Conservation (phyloP, 805 yeast species). For the Yarrowia osloensis region DNA sequence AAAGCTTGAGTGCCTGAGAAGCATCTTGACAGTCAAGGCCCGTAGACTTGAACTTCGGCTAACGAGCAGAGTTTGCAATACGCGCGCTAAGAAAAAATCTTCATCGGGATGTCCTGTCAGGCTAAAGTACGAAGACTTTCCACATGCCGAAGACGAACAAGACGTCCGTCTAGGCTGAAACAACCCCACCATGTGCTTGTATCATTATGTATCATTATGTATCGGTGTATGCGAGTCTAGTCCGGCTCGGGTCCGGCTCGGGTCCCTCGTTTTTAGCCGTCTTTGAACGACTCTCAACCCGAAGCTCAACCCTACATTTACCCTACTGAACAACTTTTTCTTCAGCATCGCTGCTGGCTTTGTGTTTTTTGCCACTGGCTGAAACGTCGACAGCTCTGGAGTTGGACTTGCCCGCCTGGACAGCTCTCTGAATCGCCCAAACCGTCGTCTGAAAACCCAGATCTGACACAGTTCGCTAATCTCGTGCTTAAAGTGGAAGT, state of each 20-base stretch:
- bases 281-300: too few relatives aligned
- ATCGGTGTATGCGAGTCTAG: too few relatives aligned
- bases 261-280: background rate
- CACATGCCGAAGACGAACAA: too few relatives aligned
- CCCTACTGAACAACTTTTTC: background rate
- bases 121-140: too few relatives aligned
- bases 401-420: too few relatives aligned
- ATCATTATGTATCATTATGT: background rate
- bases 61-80: background rate
- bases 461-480: constrained; percentile 12
- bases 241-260: background rate
- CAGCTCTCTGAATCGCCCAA: too few relatives aligned
- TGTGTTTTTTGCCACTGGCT: background rate
- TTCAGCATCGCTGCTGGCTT: background rate
- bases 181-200: background rate
- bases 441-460: too few relatives aligned
- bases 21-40: too few relatives aligned
- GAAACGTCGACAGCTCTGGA: background rate
- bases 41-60: too few relatives aligned
- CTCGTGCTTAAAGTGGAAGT: constrained; percentile 12
- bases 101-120: too few relatives aligned
- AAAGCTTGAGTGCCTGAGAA: too few relatives aligned
- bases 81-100: too few relatives aligned
- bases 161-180: background rate
- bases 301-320: background rate